Base-by-base conservation (phyloP, 129 eudicot species). In the Glebionis coronaria region DNA sequence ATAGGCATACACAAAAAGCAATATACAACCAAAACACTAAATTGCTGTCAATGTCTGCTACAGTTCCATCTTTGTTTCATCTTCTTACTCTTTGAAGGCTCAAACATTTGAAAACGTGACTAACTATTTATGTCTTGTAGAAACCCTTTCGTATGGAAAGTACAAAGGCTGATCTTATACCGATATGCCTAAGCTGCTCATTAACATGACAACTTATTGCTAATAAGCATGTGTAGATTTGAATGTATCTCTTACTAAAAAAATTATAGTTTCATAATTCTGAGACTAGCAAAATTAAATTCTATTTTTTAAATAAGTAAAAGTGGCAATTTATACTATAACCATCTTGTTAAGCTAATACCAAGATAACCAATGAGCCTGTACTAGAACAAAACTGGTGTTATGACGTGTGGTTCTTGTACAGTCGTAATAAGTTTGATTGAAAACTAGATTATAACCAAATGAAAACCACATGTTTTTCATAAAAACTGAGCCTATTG, bases 401-500 rank as follows among this genome's bases (percentile, higher is more conserved):
- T n/a, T 52, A 18, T 35, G 42, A 9, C 6, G 42, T 35, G 1
- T 9, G 44, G 64, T 10, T 29, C 5, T 29, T 27, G n/a, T 35
- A 35, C 7, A 35, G 42, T 35, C 42, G 40, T 35, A 2, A 54
- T 13, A 7, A 4, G 12, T 9, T 20, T 54, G 60, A 27, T 55
- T 55, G 18, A 57, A 57, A 57, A 15, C 35, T 10, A 40, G 40
- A 60, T 71, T 14, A 47, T 3, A 47, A 49, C 53, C 38, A 14
- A 60, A 60, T 21, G 14, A 50, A 50, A 46, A 56, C 49, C 61
- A 11, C 19, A n/a, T 67, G 16, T 67, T 60, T 67, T 60, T 67
- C 45, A 5, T 6, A 63, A 12, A 44, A n/a, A 23, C 44, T 19
- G 45, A 70, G 25, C 25, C 25, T 23, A 23, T 23, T 23, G 1